phyloP scores from a whole-genome alignment of 768 basidiomycete genomes.

The Pulveroboletus sp. region DNA sequence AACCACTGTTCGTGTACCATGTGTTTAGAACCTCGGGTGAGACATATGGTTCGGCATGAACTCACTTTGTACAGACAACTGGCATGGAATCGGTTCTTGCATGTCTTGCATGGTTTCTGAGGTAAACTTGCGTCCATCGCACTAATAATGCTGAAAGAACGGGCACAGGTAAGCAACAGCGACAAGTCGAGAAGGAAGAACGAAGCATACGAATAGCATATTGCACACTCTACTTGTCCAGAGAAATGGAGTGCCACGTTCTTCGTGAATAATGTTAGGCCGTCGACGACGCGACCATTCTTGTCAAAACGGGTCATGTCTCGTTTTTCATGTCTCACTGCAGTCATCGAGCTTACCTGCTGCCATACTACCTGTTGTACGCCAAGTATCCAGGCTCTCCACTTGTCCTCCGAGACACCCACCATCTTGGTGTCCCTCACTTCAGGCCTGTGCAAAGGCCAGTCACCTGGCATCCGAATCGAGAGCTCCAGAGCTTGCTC shows the following conservation, averaged over 20 bases:
- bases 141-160: slow-evolving; percentile 69
- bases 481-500: slow-evolving; percentile 90
- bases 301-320: slow-evolving; percentile 26
- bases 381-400: slow-evolving; percentile 91
- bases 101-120: slow-evolving; percentile 87
- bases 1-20: slow-evolving; percentile 62
- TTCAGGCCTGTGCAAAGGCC: slow-evolving; percentile 85
- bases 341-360: slow-evolving; percentile 51
- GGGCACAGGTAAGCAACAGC: background rate
- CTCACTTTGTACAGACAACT: slow-evolving; percentile 84
- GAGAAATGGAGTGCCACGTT: slow-evolving; percentile 93
- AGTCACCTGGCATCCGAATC: slow-evolving; percentile 81
- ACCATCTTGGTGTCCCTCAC: slow-evolving; percentile 80
- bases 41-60: background rate
- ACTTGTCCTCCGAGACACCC: slow-evolving; percentile 84
- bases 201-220: slow-evolving; percentile 79
- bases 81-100: slow-evolving; percentile 91
- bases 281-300: slow-evolving; percentile 91
- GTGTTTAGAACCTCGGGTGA: background rate
- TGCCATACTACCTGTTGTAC: slow-evolving; percentile 88
- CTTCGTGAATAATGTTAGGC: slow-evolving; percentile 84
- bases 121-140: slow-evolving; percentile 85
- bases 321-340: background rate
- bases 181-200: background rate
- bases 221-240: slow-evolving; percentile 93